Conservation (phyloP, 2,329 filamentous ascomycete species). For the Hypoxylon sp. region DNA sequence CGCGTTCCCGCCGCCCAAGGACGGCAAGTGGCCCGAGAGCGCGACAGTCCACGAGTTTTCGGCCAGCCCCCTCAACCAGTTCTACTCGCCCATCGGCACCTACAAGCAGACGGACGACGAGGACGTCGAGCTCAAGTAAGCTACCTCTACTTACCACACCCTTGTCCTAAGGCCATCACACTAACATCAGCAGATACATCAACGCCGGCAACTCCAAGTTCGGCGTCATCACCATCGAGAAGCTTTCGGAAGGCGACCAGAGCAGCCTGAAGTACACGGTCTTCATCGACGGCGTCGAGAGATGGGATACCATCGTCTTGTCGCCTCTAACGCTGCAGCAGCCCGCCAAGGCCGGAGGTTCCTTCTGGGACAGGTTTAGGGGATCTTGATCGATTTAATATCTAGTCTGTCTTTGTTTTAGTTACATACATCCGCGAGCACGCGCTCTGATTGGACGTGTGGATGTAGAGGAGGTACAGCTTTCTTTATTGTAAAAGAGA, state of each 20-base stretch:
- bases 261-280: conserved; percentile 81
- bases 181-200: conserved; percentile 66
- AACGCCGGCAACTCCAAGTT: conserved; percentile 91
- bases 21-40: conserved; percentile 67
- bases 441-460: neutral
- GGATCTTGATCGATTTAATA: conserved; percentile 30
- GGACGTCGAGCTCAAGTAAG: conserved; percentile 85
- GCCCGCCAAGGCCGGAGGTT: conserved; percentile 45
- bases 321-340: conserved; percentile 52
- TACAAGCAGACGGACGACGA: conserved; percentile 83
- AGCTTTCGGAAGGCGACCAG: conserved; percentile 67
- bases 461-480: neutral
- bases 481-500: neutral
- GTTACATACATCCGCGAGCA: neutral
- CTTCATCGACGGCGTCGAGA: conserved; percentile 81
- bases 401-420: neutral
- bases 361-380: conserved; percentile 58
- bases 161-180: neutral
- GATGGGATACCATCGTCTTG: conserved; percentile 71
- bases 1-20: conserved; percentile 69
- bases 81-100: conserved; percentile 84
- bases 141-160: conserved; percentile 36
- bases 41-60: conserved; percentile 88
- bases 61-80: conserved; percentile 90
- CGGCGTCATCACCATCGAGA: conserved; percentile 80